Base-by-base conservation (phyloP, 495 filamentous ascomycete genomes). In the Geopyxis carbonaria region DNA sequence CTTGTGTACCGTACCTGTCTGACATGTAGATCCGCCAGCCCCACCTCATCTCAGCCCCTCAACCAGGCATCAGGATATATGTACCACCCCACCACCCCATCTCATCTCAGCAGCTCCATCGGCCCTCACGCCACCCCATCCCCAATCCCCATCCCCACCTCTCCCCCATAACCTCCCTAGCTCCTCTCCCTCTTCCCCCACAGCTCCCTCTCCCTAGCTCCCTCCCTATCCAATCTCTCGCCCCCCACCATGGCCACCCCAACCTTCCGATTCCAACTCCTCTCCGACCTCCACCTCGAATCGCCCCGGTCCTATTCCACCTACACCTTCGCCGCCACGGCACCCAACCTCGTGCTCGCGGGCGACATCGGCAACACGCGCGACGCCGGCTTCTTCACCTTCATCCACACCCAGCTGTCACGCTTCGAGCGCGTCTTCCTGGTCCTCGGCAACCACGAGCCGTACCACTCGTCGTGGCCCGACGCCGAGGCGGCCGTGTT, bases 231-330 rank as follows among this genome's bases (percentile, higher is more conserved):
- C 21, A 39, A 34, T 27, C 40, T 45, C 5, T 20, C 47, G 22
- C 40, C 47, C 7, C 16, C 33, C 32, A 34, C 38, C 35, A 22
- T 15, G 15, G 22, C 45, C n/a, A n/a, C n/a, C n/a, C n/a, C n/a
- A 25, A 33, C 39, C 10, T 22, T 50, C 31, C 34, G 34, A 21
- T 32, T 75, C 35, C 72, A 75, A 42, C 64, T 73, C 19, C 35
- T 70, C 20, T 75, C 70, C 0, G 71, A 76, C 50, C 59, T 75
- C 2, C 71, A 75, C 44, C 53, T 75, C 0, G 68, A 76, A 41
- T 54, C 42, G 8, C 57, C 60, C 0, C 42, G 52, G 18, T 48
- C 57, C 15, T 75, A 73, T 47, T 59, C 65, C 39, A 20, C 54
- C 8, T 72, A 67, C 38, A 40, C 61, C 1, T 62, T 72, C 21